Evolutionary conservation across 768 basidiomycete species (phyloP).

Genomic region (Suillus lakei): DNA sequence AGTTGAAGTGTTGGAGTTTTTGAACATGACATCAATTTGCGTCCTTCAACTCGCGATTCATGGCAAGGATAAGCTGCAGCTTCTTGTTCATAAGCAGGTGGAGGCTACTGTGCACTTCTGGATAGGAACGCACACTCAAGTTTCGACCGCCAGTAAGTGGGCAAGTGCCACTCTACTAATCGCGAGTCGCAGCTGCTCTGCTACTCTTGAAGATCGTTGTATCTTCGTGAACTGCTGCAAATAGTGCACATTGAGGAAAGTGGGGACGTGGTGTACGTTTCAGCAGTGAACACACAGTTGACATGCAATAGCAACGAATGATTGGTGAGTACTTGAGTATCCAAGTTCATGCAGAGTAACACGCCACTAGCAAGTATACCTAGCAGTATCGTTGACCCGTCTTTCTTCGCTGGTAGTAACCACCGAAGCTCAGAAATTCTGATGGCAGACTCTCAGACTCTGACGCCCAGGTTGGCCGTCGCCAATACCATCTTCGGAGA

Average conservation of each 20-base stretch:
- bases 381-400: not conserved
- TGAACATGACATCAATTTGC: too few relatives aligned
- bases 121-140: too few relatives aligned
- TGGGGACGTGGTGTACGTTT: not conserved
- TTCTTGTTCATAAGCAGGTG: too few relatives aligned
- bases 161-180: too few relatives aligned
- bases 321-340: not conserved
- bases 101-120: too few relatives aligned
- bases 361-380: not conserved
- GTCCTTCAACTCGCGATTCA: too few relatives aligned
- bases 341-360: not conserved
- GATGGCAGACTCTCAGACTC: not conserved
- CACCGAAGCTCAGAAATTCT: not conserved
- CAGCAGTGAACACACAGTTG: too few relatives aligned
- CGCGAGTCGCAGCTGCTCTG: too few relatives aligned
- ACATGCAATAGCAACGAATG: not conserved
- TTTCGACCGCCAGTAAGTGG: too few relatives aligned
- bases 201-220: not conserved
- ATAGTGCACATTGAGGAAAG: not conserved
- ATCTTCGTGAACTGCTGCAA: not conserved
- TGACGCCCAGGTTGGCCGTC: not conserved
- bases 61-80: too few relatives aligned
- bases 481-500: not conserved
- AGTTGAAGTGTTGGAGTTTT: too few relatives aligned
- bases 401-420: not conserved